Evolutionary conservation across 2,329 filamentous ascomycete species (phyloP), one percentile per base, ranked within the genome.

Genomic region (Diaporthe sp.): DNA sequence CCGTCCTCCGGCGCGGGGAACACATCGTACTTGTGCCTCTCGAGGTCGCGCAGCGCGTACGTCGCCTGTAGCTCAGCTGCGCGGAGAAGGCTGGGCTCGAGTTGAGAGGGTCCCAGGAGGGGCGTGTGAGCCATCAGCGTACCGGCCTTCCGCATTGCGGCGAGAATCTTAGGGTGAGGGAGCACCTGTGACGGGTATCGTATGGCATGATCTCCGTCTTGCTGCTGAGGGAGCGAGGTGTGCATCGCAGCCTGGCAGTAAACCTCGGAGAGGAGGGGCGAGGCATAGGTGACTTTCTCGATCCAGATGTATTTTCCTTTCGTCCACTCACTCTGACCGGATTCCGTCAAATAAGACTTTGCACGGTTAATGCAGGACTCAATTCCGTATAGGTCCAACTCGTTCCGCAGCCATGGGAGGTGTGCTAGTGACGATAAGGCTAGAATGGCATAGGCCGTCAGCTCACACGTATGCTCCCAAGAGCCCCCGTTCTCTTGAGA

Each of bases 251-350:
- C 75, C 2, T 71, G 39, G 39, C 60, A 75, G 17, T 76, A 76
- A 5, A 73, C 44, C 44, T 72, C 60, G 3, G 73, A 61, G 1
- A 76, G 51, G 4, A 70, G 25, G 13, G 68, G 31, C 10, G 72
- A 76, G 6, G 68, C 68, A 55, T 75, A 76, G 4, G 75, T 76
- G 19, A 73, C 61, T 28, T 76, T 76, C 44, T 76, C 75, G 28
- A 74, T 51, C 75, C 72, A 76, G 25, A 74, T 22, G 25, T 68
- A 12, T n/a, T 65, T 37, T 19, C 65, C 72, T 25, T 22, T 39
- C 1, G 12, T 25, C 74, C 70, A 76, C 53, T 73, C 19, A 6
- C 31, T 2, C 3, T 12, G 42, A 10, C 42, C 49, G 57, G 46
- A 37, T 28, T 19, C 25, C 8, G 17, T 3, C n/a, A 72, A n/a